These are phyloP conservation scores for Aspergillus sp. DNA, from an alignment of 2,329 filamentous ascomycete genomes.

Conservation along the genomic window DNA sequence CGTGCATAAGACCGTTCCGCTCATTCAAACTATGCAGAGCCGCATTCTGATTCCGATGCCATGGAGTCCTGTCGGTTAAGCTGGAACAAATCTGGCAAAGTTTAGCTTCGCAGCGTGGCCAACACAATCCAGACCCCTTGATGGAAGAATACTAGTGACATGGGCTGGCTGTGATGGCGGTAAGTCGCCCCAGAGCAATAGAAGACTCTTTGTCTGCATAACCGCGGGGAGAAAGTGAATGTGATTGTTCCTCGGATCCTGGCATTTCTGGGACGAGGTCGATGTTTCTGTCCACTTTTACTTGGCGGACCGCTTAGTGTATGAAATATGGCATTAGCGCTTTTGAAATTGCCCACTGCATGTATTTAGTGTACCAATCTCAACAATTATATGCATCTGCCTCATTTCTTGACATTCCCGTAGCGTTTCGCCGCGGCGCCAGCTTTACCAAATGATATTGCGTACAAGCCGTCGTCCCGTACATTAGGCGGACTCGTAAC, in stretches of 20 bases:
- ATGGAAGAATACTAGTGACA: neutral
- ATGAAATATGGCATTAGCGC: conserved; percentile 19
- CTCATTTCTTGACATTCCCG: neutral
- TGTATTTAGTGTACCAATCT: conserved; percentile 14
- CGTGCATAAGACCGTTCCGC: conserved; percentile 95
- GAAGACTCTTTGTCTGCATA: neutral
- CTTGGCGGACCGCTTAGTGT: conserved; percentile 16
- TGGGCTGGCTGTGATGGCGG: neutral
- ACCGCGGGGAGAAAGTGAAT: neutral
- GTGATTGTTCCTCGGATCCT: neutral
- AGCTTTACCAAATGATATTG: neutral
- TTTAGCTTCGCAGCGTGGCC: neutral
- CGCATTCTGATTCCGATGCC: conserved; percentile 90
- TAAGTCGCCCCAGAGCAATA: neutral
- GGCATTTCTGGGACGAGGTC: neutral
- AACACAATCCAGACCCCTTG: neutral
- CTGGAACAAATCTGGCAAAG: neutral
- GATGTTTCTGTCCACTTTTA: conserved; percentile 3
- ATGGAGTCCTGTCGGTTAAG: conserved; percentile 86
- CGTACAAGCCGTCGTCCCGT: neutral
- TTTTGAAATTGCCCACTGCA: conserved; percentile 8
- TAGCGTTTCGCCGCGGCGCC: neutral
- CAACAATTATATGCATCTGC: neutral
- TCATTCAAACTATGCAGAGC: conserved; percentile 97
- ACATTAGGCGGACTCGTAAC: conserved; percentile 4